Conservation (phyloP, 441 rosid species). For the Eruca vesicaria region DNA sequence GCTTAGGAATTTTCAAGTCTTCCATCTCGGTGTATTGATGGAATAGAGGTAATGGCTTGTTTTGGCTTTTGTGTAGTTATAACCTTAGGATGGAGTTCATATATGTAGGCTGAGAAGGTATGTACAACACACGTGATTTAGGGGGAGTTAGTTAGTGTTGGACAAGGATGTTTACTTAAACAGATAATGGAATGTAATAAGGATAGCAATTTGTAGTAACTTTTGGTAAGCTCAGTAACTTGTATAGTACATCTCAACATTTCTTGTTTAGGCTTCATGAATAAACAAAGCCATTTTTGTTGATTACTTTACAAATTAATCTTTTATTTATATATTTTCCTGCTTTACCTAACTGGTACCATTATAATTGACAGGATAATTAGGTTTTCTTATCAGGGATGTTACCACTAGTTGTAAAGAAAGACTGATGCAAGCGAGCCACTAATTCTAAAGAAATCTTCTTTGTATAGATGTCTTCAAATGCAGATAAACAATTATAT, state of each 20-base stretch:
- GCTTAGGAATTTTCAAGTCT: conserved; percentile 1
- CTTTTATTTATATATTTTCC: not conserved
- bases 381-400: conserved; percentile 27
- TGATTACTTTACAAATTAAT: conserved; percentile 3
- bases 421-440: conserved; percentile 35
- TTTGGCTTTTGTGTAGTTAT: not conserved
- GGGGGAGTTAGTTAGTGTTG: conserved; percentile 18
- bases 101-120: conserved; percentile 13
- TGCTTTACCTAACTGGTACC: conserved; percentile 31
- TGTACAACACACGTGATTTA: conserved; percentile 16
- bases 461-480: not conserved
- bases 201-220: conserved; percentile 17
- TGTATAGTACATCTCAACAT: conserved; percentile 9
- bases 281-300: not conserved
- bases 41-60: not conserved
- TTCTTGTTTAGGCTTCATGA: not conserved
- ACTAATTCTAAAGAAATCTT: conserved; percentile 12
- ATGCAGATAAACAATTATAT: not conserved
- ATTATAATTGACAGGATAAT: conserved; percentile 21
- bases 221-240: conserved; percentile 11
- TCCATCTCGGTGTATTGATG: not conserved
- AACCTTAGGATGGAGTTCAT: conserved; percentile 6
- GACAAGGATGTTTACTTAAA: conserved; percentile 23
- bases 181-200: conserved; percentile 13
- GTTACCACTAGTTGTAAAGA: conserved; percentile 25